Evolutionary conservation across 2,329 filamentous ascomycete genomes (phyloP).

Genomic region (Thielaviopsis ethacetica): DNA sequence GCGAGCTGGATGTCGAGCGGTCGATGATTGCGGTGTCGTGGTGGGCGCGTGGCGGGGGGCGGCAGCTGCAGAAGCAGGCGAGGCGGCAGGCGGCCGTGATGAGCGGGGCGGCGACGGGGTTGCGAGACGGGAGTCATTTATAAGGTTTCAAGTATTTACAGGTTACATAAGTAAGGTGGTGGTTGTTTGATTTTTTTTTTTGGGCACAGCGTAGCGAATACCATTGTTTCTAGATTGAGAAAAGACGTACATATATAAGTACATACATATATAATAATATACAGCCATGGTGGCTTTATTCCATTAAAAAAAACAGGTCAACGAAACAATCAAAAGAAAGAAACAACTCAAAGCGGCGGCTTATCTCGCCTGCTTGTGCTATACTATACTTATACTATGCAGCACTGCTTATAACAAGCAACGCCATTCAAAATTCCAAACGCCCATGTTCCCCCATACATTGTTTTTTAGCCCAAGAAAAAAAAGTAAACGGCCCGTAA

Average conservation of each 20-base stretch:
- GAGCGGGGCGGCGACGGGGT: conserved; percentile 30
- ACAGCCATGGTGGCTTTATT: neutral
- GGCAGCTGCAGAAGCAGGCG: conserved; percentile 26
- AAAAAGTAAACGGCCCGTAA: neutral
- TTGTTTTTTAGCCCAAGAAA: too few relatives aligned
- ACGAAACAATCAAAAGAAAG: too few relatives aligned
- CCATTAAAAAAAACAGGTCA: neutral
- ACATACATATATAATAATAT: neutral
- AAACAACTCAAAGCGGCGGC: neutral
- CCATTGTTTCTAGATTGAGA: neutral
- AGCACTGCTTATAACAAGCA: too few relatives aligned
- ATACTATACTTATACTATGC: neutral
- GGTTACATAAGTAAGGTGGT: too few relatives aligned
- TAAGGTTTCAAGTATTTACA: too few relatives aligned
- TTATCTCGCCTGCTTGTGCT: neutral
- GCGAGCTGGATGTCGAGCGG: conserved; percentile 79
- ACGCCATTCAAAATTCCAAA: too few relatives aligned
- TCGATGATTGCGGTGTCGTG: conserved; percentile 65
- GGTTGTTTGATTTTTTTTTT: neutral
- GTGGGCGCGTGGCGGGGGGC: conserved; percentile 52
- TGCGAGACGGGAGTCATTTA: conserved; percentile 8
- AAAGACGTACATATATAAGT: neutral
- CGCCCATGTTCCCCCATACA: too few relatives aligned
- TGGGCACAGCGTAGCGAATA: neutral
- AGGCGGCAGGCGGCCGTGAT: conserved; percentile 25